Conservation (phyloP, 495 filamentous ascomycete genomes). For the Neurospora sp. region DNA sequence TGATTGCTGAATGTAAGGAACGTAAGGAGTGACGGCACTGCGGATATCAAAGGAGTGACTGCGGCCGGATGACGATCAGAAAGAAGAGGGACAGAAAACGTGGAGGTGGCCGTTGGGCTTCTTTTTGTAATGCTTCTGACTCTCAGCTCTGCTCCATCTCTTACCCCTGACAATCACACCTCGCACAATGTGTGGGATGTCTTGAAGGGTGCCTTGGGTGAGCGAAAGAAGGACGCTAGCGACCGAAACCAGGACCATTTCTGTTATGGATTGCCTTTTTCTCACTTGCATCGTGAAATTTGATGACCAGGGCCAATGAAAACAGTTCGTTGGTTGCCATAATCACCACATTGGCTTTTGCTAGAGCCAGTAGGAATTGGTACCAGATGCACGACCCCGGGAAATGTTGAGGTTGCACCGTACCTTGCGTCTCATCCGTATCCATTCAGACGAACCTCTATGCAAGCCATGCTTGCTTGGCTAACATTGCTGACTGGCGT, state of each 20-base stretch:
- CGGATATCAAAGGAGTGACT: neutral
- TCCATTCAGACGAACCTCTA: neutral
- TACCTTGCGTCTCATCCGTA: neutral
- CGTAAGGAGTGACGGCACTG: neutral
- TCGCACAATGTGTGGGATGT: neutral
- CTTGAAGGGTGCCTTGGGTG: neutral
- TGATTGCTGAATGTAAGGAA: neutral
- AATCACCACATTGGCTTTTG: neutral
- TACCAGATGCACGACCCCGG: neutral
- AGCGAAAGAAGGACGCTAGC: neutral
- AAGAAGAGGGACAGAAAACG: conserved; percentile 1
- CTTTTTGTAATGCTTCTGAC: neutral
- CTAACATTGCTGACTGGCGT: neutral
- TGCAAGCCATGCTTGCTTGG: neutral
- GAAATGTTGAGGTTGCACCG: neutral
- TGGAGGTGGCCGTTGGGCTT: neutral
- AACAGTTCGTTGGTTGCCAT: neutral
- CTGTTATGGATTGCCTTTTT: neutral
- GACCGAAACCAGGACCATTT: neutral
- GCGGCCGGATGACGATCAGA: neutral
- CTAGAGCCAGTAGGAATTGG: neutral
- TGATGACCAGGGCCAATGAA: neutral
- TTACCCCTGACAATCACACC: neutral
- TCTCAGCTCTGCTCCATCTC: neutral
- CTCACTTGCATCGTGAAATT: neutral